Evolutionary conservation across 495 filamentous ascomycete genomes (phyloP).

Genomic region (Talaromyces liani): DNA sequence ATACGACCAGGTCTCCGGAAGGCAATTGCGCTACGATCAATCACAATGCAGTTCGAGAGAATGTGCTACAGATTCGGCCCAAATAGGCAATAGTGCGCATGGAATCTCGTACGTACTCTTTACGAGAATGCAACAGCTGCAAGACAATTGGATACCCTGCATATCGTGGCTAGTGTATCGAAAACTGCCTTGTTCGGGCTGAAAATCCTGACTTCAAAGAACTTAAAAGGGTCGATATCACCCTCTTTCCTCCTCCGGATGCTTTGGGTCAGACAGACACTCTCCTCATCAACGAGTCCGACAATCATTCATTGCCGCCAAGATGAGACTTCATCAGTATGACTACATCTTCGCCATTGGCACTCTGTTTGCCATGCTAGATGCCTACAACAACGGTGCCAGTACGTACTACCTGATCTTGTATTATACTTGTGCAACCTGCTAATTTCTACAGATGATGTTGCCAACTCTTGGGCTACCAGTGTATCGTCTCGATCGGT

Average conservation of each 20-base stretch:
- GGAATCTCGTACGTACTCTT: neutral
- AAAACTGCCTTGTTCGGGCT: neutral
- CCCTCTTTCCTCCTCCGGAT: neutral
- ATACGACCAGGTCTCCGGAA: neutral
- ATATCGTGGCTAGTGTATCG: neutral
- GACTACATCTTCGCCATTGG: conserved; percentile 70
- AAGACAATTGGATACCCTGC: conserved; percentile 2
- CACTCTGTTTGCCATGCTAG: conserved; percentile 67
- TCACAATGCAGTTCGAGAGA: conserved; percentile 1
- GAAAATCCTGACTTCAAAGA: neutral
- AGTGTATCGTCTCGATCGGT: conserved; percentile 62
- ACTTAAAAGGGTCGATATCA: neutral
- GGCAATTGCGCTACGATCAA: neutral
- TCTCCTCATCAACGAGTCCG: neutral
- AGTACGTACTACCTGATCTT: conserved; percentile 47
- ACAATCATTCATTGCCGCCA: conserved; percentile 17
- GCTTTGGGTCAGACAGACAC: neutral
- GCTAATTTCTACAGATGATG: conserved; percentile 48
- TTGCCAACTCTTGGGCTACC: conserved; percentile 70
- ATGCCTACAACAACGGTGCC: conserved; percentile 65
- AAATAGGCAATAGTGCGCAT: conserved; percentile 2
- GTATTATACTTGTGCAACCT: neutral
- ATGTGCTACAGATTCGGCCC: neutral
- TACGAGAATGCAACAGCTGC: neutral
- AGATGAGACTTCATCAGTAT: conserved; percentile 49